Base-by-base conservation (phyloP, 2,329 filamentous ascomycete species). In the Aspergillus sp. region DNA sequence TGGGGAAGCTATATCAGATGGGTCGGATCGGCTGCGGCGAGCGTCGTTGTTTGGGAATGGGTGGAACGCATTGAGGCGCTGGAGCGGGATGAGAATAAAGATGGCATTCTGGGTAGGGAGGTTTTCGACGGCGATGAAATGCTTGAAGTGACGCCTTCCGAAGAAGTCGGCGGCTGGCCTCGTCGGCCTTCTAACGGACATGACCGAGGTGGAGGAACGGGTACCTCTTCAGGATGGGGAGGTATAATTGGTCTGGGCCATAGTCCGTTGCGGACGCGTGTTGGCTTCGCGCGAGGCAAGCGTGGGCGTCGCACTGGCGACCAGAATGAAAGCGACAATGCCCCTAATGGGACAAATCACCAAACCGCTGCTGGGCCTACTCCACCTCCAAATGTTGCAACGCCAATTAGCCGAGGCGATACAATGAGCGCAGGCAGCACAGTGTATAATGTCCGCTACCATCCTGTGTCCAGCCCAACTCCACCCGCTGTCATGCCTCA, bases 21-120 rank as follows among this genome's bases (percentile, higher is more conserved):
- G 88, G 88, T 94, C n/a, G 88, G 88, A 29, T 86, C 86, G 1
- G 86, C 88, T 0, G 86, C 86, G 1, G 88, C 88, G 16, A 93
- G 86, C 60, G 88, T 94, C n/a, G 84, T 94, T 14, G 88, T 95
- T 2, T 95, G 88, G 88, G 88, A 95, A 59, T 95, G 88, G 88
- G 88, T 95, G 3, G 88, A 95, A 59, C 75, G 88, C 15, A 95
- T 95, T 30, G 88, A 95, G 57, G 85, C 86, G 0, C 61, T 94
- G 40, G 88, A 95, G 63, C 76, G 88, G 45, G 86, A 94, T 57
- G 86, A 94, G 56, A 86, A 88, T 60, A 93, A 93, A 60, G 86
- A 93, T 47, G 88, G 88, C 1, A 93, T 95, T 34, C 64, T 95
- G 1, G 88, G 88, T 3, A 71, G 88, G 42, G 88, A 95, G 52